phyloP scores from a whole-genome alignment of 169 alveolate genomes.

The Prorocentrum cordatum region DNA sequence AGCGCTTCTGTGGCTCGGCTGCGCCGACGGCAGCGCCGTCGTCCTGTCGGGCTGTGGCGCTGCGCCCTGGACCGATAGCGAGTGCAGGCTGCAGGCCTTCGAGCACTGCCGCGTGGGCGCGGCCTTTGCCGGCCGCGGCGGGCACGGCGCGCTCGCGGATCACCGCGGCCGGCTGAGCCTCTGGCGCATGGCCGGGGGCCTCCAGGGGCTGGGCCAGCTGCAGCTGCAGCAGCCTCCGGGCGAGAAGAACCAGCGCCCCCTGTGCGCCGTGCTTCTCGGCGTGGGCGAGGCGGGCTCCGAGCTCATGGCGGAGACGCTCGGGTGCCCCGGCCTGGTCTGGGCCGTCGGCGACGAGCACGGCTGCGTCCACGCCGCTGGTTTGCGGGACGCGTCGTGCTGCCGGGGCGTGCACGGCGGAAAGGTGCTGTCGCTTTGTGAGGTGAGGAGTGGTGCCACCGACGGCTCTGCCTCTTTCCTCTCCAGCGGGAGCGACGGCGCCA shows the following conservation, averaged over 20 bases:
- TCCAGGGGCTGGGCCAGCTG: not conserved
- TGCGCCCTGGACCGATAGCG: not conserved
- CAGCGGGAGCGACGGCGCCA: conserved; percentile 18
- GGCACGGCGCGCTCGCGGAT: conserved; percentile 17
- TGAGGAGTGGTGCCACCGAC: too few species aligned
- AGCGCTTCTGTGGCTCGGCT: conserved; percentile 7
- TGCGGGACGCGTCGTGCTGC: not conserved
- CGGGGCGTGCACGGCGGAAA: conserved; percentile 10
- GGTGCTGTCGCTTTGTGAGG: too few species aligned
- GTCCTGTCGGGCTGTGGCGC: not conserved
- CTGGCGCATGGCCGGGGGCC: not conserved
- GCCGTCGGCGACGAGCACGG: conserved; percentile 26
- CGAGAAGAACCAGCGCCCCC: conserved; percentile 22
- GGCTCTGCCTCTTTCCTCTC: conserved; percentile 11
- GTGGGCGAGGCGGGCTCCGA: not conserved
- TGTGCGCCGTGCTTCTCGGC: not conserved
- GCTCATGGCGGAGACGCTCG: not conserved
- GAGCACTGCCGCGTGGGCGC: conserved; percentile 56
- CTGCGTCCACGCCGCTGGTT: not conserved
- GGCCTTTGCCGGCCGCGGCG: not conserved
- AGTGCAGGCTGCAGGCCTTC: not conserved
- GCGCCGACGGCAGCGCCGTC: conserved; percentile 23
- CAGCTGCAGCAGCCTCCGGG: not conserved
- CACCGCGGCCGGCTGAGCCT: conserved; percentile 11
- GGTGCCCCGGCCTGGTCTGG: not conserved